Conservation (phyloP, 345 rosid genomes). For the Arabis hirsuta region DNA sequence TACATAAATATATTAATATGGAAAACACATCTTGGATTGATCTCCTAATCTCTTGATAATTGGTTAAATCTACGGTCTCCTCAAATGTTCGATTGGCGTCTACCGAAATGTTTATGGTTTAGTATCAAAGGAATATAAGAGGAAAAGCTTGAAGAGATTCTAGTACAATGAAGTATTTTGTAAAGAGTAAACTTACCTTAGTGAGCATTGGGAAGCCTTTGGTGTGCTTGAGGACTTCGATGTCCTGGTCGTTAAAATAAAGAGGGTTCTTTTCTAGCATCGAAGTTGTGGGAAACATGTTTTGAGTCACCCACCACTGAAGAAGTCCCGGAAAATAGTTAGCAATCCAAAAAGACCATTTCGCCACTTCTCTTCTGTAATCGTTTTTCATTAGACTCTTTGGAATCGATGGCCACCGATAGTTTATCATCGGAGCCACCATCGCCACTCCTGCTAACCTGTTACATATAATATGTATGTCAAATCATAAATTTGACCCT, state of each 20-base stretch:
- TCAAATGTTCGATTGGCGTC: no score
- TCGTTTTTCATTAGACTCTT: constrained; percentile 55
- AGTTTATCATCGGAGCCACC: constrained; percentile 75
- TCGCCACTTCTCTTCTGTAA: constrained; percentile 61
- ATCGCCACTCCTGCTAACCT: constrained; percentile 84
- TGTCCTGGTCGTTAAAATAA: constrained; percentile 67
- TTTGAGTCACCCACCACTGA: constrained; percentile 79
- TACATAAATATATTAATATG: no score
- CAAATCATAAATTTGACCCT: background rate
- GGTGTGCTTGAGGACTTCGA: constrained; percentile 62
- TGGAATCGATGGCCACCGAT: constrained; percentile 83
- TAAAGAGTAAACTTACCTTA: constrained; percentile 50
- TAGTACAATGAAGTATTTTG: background rate
- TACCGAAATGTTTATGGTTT: background rate
- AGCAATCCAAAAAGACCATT: constrained; percentile 61
- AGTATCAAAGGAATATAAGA: background rate
- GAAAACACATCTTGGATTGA: no score
- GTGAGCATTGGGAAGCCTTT: constrained; percentile 88
- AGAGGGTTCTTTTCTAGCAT: constrained; percentile 60
- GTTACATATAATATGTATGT: constrained; percentile 28
- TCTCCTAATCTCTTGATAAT: no score
- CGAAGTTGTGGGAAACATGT: constrained; percentile 62
- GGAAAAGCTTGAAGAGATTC: background rate
- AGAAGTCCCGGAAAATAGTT: constrained; percentile 65
- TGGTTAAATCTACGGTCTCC: no score